Conservation (phyloP, 352 stramenopile species). For the Pythium brassicae region DNA sequence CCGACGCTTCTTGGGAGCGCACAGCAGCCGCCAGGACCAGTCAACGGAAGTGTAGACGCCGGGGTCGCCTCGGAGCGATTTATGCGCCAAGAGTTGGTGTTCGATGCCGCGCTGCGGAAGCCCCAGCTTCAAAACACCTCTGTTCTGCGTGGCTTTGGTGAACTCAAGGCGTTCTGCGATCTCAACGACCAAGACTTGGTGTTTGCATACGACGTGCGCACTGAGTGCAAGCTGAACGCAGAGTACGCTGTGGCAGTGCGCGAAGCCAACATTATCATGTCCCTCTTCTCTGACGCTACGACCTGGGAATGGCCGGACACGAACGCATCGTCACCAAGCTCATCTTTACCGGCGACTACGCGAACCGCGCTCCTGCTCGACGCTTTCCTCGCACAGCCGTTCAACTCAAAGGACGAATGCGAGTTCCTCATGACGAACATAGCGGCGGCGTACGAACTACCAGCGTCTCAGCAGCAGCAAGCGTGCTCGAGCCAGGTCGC, state of each 20-base stretch:
- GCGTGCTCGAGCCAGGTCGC: conserved; percentile 13
- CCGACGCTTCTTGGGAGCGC: conserved; percentile 6
- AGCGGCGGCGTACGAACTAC: conserved; percentile 19
- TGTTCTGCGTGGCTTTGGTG: conserved; percentile 28
- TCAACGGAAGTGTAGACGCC: conserved; percentile 16
- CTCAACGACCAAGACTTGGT: conserved; percentile 17
- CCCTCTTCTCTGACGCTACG: conserved; percentile 17
- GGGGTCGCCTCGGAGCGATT: conserved; percentile 39
- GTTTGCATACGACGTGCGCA: conserved; percentile 29
- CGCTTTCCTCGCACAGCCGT: conserved; percentile 47
- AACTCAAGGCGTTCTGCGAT: conserved; percentile 44
- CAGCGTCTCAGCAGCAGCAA: conserved; percentile 14
- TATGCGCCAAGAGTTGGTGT: conserved; percentile 18
- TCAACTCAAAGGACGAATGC: conserved; percentile 23
- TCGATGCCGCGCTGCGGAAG: conserved; percentile 10
- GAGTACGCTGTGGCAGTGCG: conserved; percentile 23
- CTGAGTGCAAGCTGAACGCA: conserved; percentile 16
- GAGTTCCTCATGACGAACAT: conserved; percentile 19
- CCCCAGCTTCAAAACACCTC: conserved; percentile 11
- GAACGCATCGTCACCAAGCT: conserved; percentile 1
- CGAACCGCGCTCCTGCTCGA: conserved; percentile 40
- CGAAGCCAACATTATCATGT: conserved; percentile 17
- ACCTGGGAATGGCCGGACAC: conserved; percentile 21
- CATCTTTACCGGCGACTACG: conserved; percentile 14
- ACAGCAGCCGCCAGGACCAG: neutral